Evolutionary conservation across 2,329 filamentous ascomycete genomes (phyloP).

Genomic region (Clathrospora elynae): DNA sequence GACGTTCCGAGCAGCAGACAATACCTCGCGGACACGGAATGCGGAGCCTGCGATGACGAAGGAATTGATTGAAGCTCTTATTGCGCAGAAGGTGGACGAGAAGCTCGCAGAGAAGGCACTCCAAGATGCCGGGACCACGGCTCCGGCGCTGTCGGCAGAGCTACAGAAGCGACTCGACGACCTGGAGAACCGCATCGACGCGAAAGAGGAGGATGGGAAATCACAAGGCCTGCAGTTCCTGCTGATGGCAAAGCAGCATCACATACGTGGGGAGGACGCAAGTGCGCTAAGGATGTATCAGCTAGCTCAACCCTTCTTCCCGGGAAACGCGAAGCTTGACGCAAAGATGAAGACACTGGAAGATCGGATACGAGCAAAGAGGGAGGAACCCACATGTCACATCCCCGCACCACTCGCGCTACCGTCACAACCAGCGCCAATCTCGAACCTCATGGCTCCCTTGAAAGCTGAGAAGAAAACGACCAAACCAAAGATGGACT

Average conservation of each 20-base stretch:
- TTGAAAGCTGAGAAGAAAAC: conserved; percentile 33
- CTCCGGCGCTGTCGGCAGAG: conserved; percentile 68
- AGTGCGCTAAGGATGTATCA: conserved; percentile 86
- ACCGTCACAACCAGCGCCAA: conserved; percentile 24
- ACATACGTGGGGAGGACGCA: conserved; percentile 77
- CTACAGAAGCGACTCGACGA: conserved; percentile 81
- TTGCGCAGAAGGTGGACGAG: conserved; percentile 89
- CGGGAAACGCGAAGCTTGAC: conserved; percentile 76
- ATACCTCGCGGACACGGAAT: conserved; percentile 35
- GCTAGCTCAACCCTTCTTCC: conserved; percentile 82
- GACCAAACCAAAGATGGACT: conserved; percentile 20
- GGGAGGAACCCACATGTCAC: conserved; percentile 33
- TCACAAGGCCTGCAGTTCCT: conserved; percentile 84
- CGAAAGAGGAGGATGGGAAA: conserved; percentile 69
- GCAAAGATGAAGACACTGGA: conserved; percentile 61
- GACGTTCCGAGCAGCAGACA: conserved; percentile 43
- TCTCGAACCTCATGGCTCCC: conserved; percentile 46
- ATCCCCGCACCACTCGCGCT: conserved; percentile 18
- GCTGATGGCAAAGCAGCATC: conserved; percentile 90
- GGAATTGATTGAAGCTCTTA: conserved; percentile 84
- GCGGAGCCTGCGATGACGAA: conserved; percentile 53
- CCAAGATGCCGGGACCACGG: conserved; percentile 58
- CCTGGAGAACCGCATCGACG: conserved; percentile 82
- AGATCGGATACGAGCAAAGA: conserved; percentile 55
- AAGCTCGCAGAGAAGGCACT: conserved; percentile 77